These are phyloP conservation scores for Stagonosporopsis rhizophila DNA, from an alignment of 2,329 filamentous ascomycete species.

Conservation along the genomic window DNA sequence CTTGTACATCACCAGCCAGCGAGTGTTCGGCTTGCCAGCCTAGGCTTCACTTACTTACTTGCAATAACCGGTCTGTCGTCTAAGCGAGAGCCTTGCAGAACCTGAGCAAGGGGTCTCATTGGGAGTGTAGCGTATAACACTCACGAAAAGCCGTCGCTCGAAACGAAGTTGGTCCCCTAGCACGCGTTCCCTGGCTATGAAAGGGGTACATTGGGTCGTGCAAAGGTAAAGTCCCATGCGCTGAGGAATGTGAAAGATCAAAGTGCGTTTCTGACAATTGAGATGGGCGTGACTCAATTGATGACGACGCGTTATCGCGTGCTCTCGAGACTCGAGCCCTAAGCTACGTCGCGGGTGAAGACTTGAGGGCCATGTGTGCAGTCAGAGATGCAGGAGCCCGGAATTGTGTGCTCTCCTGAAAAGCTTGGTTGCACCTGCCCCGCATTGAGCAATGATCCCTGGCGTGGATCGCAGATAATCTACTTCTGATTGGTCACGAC, in stretches of 20 bases:
- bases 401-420: not conserved
- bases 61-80: not conserved
- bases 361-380: too few relatives aligned
- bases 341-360: too few relatives aligned
- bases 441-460: slow-evolving; percentile 1
- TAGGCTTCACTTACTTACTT: not conserved
- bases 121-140: not conserved
- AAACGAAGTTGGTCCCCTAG: too few relatives aligned
- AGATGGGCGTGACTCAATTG: not conserved
- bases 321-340: not conserved
- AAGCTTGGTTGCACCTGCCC: not conserved
- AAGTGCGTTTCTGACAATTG: not conserved
- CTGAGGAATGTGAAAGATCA: not conserved
- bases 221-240: not conserved
- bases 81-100: not conserved
- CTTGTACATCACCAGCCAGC: not conserved
- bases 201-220: not conserved
- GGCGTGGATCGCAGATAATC: not conserved
- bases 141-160: not conserved
- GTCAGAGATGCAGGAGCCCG: not conserved
- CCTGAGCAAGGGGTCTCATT: not conserved
- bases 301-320: not conserved
- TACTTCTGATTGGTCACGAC: slow-evolving; percentile 4
- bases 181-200: too few relatives aligned
- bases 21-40: not conserved